Evolutionary conservation across 768 basidiomycete genomes (phyloP), one percentile per base, ranked within the genome.

Genomic region (Nidula microcarpa): DNA sequence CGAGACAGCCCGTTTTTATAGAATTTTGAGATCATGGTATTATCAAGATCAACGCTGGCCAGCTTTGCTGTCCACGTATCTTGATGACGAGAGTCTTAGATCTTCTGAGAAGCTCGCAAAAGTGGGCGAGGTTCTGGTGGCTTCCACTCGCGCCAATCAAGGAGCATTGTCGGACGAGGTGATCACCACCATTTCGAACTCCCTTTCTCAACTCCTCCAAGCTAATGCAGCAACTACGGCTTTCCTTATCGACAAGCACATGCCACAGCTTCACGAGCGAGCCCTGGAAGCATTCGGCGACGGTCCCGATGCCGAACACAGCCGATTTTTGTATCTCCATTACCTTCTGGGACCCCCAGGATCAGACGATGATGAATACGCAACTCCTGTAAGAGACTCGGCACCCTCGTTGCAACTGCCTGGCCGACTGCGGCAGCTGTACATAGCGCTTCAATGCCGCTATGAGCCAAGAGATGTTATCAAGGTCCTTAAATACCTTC

Each of bases 11-110:
- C 87, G 91, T 0, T 99, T 99, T 73, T 95, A 85, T 66, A 84
- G 94, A 37, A 95, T 99, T 55, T 74, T 99, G 23, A 85, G 94
- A 41, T 76, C 81, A 7, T 87, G 90, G 78, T 85, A 92, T 69
- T 77, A 81, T 14, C 84, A 86, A 48, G 90, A 95, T 46, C 77
- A 71, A 18, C 76, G 80, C 55, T 98, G 94, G 94, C 76, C 80
- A 3, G 75, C 80, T 13, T 74, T 98, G 35, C 68, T 96, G 30
- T 73, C 77, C 47, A 87, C 91, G 3, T 89, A 86, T 62, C 65
- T 98, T 41, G 77, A 82, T 16, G 95, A 98, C 67, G 76, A 83
- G 2, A 81, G 85, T 44, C 67, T 90, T 44, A 75, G 71, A 7
- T 62, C 77, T 3, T 62, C 75, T 2, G 87, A 89, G 23, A 58